Percentiles rank a stretch among this genome's conserved stretches.
Conservation (phyloP, 2,329 filamentous ascomycete species). For the Juglanconis sp. region DNA sequence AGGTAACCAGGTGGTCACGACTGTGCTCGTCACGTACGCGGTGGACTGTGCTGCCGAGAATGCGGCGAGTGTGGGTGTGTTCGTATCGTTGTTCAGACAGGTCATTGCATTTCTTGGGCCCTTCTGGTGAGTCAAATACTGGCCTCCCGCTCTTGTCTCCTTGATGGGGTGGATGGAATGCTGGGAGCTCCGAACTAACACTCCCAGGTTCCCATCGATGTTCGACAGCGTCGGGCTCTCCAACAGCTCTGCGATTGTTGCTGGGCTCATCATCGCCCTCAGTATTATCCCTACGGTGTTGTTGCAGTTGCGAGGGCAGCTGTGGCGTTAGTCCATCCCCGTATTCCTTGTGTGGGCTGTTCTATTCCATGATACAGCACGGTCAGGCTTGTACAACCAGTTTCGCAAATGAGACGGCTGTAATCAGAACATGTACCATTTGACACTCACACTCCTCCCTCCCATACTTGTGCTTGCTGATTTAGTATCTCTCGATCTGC, state of each 20-base stretch:
- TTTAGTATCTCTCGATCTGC: too few relatives aligned
- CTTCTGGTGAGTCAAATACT: slow-evolving; percentile 20
- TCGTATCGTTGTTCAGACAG: slow-evolving; percentile 51
- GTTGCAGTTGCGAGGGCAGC: neutral
- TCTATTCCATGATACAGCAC: too few relatives aligned
- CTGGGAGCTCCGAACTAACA: neutral
- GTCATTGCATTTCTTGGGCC: slow-evolving; percentile 45
- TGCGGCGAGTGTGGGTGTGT: slow-evolving; percentile 48
- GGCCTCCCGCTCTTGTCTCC: neutral
- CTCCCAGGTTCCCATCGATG: slow-evolving; percentile 7
- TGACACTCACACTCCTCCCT: too few relatives aligned
- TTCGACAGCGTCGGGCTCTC: slow-evolving; percentile 6
- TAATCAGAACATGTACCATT: too few relatives aligned
- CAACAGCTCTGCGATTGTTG: neutral
- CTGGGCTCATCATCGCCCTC: neutral
- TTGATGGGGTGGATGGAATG: neutral
- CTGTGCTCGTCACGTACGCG: slow-evolving; percentile 54
- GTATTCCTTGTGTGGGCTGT: too few relatives aligned
- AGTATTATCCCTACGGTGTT: neutral
- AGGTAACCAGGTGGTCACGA: slow-evolving; percentile 58
- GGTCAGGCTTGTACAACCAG: too few relatives aligned
- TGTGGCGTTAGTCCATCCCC: neutral
- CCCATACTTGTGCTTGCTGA: too few relatives aligned
- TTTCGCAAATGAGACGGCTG: too few relatives aligned
- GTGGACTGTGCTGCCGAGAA: slow-evolving; percentile 52